Percentiles rank a stretch among this genome's conserved stretches.
phyloP scores from a whole-genome alignment of 352 stramenopile genomes.

The Phytophthora quininea region DNA sequence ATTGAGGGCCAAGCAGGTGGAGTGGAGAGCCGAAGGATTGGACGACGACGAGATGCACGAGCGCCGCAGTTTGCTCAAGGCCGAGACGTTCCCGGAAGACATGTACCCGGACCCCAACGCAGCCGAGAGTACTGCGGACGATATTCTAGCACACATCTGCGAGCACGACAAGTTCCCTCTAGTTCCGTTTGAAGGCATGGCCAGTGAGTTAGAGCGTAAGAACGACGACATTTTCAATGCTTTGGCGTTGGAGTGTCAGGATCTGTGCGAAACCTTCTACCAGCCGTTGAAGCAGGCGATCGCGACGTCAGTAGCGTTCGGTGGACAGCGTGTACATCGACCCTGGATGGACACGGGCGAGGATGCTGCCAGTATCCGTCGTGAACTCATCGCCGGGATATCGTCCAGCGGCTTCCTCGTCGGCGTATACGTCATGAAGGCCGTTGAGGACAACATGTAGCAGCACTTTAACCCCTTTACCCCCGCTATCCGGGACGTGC shows the following conservation, averaged over 20 bases:
- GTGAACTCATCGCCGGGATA: slow-evolving; percentile 49
- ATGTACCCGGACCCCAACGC: slow-evolving; percentile 55
- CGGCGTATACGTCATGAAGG: slow-evolving; percentile 47
- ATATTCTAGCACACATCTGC: slow-evolving; percentile 61
- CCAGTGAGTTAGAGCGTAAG: slow-evolving; percentile 39
- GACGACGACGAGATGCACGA: slow-evolving; percentile 63
- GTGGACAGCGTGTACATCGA: slow-evolving; percentile 45
- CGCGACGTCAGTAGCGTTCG: slow-evolving; percentile 13
- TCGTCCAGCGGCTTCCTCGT: slow-evolving; percentile 40
- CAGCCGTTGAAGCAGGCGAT: slow-evolving; percentile 44
- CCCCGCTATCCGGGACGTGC: too few species aligned
- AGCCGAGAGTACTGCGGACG: slow-evolving; percentile 47
- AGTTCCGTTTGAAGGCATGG: slow-evolving; percentile 48
- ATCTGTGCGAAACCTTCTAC: slow-evolving; percentile 43
- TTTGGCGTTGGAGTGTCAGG: slow-evolving; percentile 42
- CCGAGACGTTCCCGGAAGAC: slow-evolving; percentile 54
- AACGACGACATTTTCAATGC: slow-evolving; percentile 63
- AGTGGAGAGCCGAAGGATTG: slow-evolving; percentile 44
- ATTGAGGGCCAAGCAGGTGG: slow-evolving; percentile 35
- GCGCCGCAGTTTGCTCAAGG: slow-evolving; percentile 51
- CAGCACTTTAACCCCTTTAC: neutral
- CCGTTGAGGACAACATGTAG: slow-evolving; percentile 25
- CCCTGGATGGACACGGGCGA: slow-evolving; percentile 53
- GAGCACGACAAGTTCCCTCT: slow-evolving; percentile 55
- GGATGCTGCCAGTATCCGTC: slow-evolving; percentile 30